These are phyloP conservation scores for Rhizopogon vulgaris DNA, from an alignment of 768 basidiomycete species.

Conservation along the genomic window DNA sequence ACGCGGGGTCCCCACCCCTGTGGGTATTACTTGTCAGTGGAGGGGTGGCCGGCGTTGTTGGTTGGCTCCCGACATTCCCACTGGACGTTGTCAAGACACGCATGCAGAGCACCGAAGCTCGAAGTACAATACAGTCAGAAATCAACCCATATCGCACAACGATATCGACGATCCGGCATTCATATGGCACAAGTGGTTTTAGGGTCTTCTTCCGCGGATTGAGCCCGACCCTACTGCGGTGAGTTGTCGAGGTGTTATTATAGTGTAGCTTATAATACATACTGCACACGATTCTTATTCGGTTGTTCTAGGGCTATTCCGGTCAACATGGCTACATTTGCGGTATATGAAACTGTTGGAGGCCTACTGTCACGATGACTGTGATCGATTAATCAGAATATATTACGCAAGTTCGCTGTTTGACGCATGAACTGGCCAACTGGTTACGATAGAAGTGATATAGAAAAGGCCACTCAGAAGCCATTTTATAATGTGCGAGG, in stretches of 20 bases:
- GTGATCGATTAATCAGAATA: neutral
- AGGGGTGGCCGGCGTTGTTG: conserved; percentile 67
- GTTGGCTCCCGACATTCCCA: conserved; percentile 82
- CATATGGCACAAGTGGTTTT: conserved; percentile 59
- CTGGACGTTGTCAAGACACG: conserved; percentile 89
- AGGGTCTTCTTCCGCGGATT: conserved; percentile 73
- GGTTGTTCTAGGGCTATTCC: conserved; percentile 56
- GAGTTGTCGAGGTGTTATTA: conserved; percentile 1
- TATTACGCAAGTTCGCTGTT: too few relatives aligned
- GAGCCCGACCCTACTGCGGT: conserved; percentile 77
- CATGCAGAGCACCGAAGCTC: conserved; percentile 49
- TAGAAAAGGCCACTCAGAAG: too few relatives aligned
- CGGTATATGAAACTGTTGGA: conserved; percentile 61
- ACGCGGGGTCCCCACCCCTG: conserved; percentile 40
- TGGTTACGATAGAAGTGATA: too few relatives aligned
- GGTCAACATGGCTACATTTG: conserved; percentile 82
- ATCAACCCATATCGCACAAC: conserved; percentile 55
- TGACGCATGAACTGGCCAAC: too few relatives aligned
- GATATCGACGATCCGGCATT: conserved; percentile 49
- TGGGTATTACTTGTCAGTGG: conserved; percentile 64
- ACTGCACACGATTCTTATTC: neutral
- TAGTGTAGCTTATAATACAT: neutral
- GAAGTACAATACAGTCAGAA: neutral
- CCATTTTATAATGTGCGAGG: too few relatives aligned
- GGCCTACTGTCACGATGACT: conserved; percentile 24